A percentile compares a stretch with the other conserved stretches of the same genome.
These are phyloP conservation scores for Cladosporium halotolerans DNA, from an alignment of 2,329 filamentous ascomycete species.

Conservation along the genomic window DNA sequence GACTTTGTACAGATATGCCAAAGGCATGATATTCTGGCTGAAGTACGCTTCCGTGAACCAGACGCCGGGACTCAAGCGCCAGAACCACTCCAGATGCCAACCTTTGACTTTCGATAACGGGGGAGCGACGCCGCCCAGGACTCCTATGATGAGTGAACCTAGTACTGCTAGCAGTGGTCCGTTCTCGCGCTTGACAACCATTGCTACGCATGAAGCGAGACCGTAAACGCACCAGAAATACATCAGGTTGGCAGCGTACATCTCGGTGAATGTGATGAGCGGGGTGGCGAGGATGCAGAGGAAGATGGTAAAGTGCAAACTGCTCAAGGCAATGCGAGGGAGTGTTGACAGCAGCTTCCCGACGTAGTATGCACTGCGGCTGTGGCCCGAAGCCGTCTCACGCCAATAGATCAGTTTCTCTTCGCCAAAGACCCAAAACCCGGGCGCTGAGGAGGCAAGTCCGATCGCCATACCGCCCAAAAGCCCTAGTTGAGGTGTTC, in stretches of 20 bases:
- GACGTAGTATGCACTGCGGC: conserved; percentile 50
- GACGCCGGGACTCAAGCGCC: conserved; percentile 48
- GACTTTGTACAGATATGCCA: conserved; percentile 47
- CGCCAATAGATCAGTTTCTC: conserved; percentile 50
- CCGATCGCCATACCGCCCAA: conserved; percentile 51
- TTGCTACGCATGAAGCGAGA: conserved; percentile 46
- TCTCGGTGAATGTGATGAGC: conserved; percentile 44
- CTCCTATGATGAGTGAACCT: conserved; percentile 47
- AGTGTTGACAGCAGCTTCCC: conserved; percentile 50
- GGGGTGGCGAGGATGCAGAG: conserved; percentile 46
- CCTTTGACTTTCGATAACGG: conserved; percentile 42
- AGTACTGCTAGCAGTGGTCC: conserved; percentile 53
- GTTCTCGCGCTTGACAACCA: conserved; percentile 51
- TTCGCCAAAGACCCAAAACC: conserved; percentile 52
- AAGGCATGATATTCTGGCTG: conserved; percentile 44
- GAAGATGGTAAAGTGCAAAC: conserved; percentile 50
- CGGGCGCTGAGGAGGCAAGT: conserved; percentile 49
- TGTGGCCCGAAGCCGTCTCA: conserved; percentile 53
- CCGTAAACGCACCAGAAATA: conserved; percentile 58
- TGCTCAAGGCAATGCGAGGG: conserved; percentile 46
- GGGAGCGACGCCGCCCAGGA: conserved; percentile 50
- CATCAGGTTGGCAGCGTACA: conserved; percentile 46
- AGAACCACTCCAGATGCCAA: conserved; percentile 52
- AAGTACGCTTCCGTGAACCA: conserved; percentile 55
- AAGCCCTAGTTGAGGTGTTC: conserved; percentile 48